These are phyloP conservation scores for Cladosporium sp. DNA, from an alignment of 2,329 filamentous ascomycete genomes.

Conservation along the genomic window DNA sequence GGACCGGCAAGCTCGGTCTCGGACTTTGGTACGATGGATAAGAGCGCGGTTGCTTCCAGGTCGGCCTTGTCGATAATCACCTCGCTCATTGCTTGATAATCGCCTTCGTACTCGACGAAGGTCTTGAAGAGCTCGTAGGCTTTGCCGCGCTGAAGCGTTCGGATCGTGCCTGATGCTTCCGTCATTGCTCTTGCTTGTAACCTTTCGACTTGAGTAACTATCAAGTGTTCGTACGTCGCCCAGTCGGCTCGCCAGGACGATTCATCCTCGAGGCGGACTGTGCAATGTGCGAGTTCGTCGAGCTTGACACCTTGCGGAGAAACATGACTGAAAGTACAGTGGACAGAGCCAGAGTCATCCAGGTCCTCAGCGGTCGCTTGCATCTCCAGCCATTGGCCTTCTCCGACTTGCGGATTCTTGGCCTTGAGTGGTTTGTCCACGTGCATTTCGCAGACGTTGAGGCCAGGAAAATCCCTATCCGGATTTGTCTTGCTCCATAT, in stretches of 20 bases:
- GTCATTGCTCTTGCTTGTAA: conserved; percentile 16
- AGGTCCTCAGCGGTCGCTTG: conserved; percentile 14
- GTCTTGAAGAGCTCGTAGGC: conserved; percentile 24
- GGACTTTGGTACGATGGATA: conserved; percentile 28
- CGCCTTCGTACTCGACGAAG: conserved; percentile 23
- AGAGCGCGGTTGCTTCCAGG: conserved; percentile 24
- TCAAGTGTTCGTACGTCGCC: conserved; percentile 15
- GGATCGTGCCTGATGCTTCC: conserved; percentile 15
- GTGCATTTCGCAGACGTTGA: conserved; percentile 24
- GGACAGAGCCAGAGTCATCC: conserved; percentile 5
- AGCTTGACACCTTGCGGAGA: conserved; percentile 20
- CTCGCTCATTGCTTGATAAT: conserved; percentile 27
- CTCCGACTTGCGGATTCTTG: conserved; percentile 15
- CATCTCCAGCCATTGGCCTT: conserved; percentile 26
- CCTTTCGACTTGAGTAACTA: conserved; percentile 19
- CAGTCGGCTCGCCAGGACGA: conserved; percentile 21
- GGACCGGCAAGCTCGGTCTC: conserved; percentile 31
- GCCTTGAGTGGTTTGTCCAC: conserved; percentile 26
- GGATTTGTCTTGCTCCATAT: conserved; percentile 18
- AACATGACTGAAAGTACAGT: conserved; percentile 22
- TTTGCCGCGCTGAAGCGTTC: conserved; percentile 18
- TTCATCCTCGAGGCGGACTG: conserved; percentile 19
- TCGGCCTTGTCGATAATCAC: conserved; percentile 21
- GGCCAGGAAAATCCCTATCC: conserved; percentile 16
- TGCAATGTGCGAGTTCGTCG: conserved; percentile 25